phyloP scores from a whole-genome alignment of 2,329 filamentous ascomycete species.

The Rutstroemia sp. region DNA sequence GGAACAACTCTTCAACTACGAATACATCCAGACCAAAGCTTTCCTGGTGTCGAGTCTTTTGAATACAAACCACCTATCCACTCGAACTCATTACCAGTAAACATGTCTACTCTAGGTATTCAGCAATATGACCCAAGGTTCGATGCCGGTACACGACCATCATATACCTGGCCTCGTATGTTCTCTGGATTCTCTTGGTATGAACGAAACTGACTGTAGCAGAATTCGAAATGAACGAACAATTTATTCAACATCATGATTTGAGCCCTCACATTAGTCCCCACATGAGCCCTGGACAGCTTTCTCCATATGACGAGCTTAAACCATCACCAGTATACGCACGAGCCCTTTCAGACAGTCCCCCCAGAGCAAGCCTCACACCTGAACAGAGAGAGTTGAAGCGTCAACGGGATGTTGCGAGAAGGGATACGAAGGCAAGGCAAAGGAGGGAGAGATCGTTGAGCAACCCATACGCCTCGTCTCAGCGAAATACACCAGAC shows the following conservation, averaged over 20 bases:
- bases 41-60: constrained; percentile 13
- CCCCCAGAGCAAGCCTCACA: constrained; percentile 46
- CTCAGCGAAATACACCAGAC: constrained; percentile 28
- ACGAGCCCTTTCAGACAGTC: constrained; percentile 44
- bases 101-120: constrained; percentile 25
- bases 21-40: constrained; percentile 22
- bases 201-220: constrained; percentile 14
- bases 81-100: constrained; percentile 10
- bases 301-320: constrained; percentile 26
- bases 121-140: constrained; percentile 28
- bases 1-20: constrained; percentile 18
- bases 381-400: constrained; percentile 56
- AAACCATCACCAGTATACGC: constrained; percentile 27
- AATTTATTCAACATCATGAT: constrained; percentile 23
- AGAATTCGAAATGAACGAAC: constrained; percentile 28
- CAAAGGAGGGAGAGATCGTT: constrained; percentile 37
- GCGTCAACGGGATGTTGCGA: constrained; percentile 51
- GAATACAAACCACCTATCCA: constrained; percentile 12
- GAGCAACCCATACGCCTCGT: constrained; percentile 28
- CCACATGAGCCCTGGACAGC: constrained; percentile 19
- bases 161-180: constrained; percentile 30
- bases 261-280: constrained; percentile 16
- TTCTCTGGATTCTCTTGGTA: constrained; percentile 2
- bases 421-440: constrained; percentile 51
- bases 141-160: constrained; percentile 23